Conservation (phyloP, 139 green algal species). For the Desmodesmus armatus region DNA sequence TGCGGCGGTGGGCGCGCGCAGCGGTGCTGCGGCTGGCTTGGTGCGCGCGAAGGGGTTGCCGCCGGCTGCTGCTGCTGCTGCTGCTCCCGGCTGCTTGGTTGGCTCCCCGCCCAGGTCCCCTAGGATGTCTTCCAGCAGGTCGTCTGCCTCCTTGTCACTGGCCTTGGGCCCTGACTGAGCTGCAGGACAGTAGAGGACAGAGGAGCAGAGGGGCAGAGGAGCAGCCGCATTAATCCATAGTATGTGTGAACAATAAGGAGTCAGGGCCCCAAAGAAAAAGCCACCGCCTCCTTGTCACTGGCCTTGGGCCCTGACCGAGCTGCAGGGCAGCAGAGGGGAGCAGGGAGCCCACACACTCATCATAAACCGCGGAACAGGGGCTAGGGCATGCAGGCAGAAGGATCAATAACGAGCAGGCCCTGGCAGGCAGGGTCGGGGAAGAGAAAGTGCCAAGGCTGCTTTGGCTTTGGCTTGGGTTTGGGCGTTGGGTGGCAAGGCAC, state of each 20-base stretch:
- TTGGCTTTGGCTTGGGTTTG: too few species aligned
- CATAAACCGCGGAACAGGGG: too few species aligned
- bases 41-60: background rate
- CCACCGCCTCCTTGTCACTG: slow-evolving; percentile 58
- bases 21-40: background rate
- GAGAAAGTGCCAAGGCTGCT: too few species aligned
- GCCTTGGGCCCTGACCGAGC: background rate
- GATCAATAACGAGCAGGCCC: too few species aligned
- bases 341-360: too few species aligned
- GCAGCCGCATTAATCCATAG: background rate
- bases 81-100: background rate
- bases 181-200: background rate
- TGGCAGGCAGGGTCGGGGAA: too few species aligned
- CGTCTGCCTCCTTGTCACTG: slow-evolving; percentile 66
- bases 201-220: background rate
- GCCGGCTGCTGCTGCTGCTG: slow-evolving; percentile 3
- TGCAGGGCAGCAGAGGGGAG: background rate
- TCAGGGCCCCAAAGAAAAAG: too few species aligned
- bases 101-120: slow-evolving; percentile 49
- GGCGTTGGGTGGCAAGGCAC: too few species aligned
- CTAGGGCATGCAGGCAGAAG: too few species aligned
- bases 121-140: slow-evolving; percentile 87
- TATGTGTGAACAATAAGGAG: background rate
- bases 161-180: background rate
- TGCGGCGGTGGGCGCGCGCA: background rate